phyloP scores from a whole-genome alignment of 305 asterid genomes.

The Solanum hybrid region DNA sequence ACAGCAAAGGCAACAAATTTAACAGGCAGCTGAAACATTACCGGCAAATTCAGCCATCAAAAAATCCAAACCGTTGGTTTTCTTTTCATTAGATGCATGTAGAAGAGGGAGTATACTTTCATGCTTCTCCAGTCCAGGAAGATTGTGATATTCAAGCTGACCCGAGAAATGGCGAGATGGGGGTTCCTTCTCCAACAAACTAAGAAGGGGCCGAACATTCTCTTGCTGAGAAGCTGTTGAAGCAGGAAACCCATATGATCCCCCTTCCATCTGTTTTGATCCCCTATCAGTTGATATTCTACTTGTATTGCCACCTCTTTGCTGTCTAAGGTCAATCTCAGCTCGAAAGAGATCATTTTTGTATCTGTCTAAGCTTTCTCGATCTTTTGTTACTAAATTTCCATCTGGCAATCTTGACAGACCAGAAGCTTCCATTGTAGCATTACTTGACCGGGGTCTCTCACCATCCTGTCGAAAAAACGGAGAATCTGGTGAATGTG shows the following conservation, averaged over 20 bases:
- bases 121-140: slow-evolving; percentile 82
- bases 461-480: slow-evolving; percentile 45
- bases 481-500: slow-evolving; percentile 62
- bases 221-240: slow-evolving; percentile 56
- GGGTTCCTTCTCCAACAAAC: slow-evolving; percentile 95
- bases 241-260: slow-evolving; percentile 57
- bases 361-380: slow-evolving; percentile 37
- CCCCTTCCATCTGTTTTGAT: slow-evolving; percentile 50
- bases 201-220: slow-evolving; percentile 80
- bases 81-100: slow-evolving; percentile 77
- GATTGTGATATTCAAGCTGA: slow-evolving; percentile 94
- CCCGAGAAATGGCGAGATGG: slow-evolving; percentile 96
- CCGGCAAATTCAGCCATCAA: slow-evolving; percentile 99
- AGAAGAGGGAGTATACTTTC: slow-evolving; percentile 85
- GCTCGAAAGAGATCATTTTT: slow-evolving; percentile 52
- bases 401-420: slow-evolving; percentile 42
- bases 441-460: slow-evolving; percentile 37
- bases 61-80: slow-evolving; percentile 81
- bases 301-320: slow-evolving; percentile 43
- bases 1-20: background rate
- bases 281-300: slow-evolving; percentile 61
- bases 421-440: slow-evolving; percentile 47
- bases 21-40: slow-evolving; percentile 18
- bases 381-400: slow-evolving; percentile 27
- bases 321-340: slow-evolving; percentile 64